Evolutionary conservation across 768 basidiomycete genomes (phyloP), one percentile per base, ranked within the genome.

Genomic region (Lentinula lateritia): DNA sequence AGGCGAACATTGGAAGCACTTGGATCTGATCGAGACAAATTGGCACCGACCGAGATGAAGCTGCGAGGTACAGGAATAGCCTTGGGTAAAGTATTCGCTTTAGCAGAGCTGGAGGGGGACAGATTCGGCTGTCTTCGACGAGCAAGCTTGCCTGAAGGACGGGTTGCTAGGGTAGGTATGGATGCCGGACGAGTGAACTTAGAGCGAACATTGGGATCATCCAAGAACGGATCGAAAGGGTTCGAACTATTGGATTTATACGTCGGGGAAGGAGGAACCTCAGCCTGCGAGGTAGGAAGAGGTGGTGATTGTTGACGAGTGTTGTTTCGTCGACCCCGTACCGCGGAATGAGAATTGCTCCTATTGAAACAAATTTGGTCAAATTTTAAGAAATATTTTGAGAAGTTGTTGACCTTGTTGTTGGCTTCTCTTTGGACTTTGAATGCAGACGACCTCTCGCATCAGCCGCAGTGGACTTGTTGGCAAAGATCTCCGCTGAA

Each of bases 281-380:
- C 88, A 83, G 80, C 86, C 82, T 88, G 86, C 82, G 84, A 83
- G 82, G 85, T 64, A 52, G 73, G 68, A 46, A 80, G 72, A 38
- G 83, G 83, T 16, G 86, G 86, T 43, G 88, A 89, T 20, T 85
- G 81, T 69, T 88, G 87, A 63, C 86, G 86, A 61, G 71, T 75
- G 66, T 76, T 79, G 73, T 76, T 80, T 72, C 81, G 81, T 68
- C 81, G 79, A 67, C 73, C 70, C 64, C 74, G 78, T 60, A 75
- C 50, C 63, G 74, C 72, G 16, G 77, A 75, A 41, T 71, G 73
- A 23, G 85, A 86, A 52, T 74, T 58, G 70, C 77, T 83, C 73
- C 81, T 86, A 62, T 18, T 2, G 45, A 34, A 58, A 35, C 18
- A n/a, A 20, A 9, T 41, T 55, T 50, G 56, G 36, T 53, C 42